Percentiles rank a stretch among this genome's conserved stretches.
These are phyloP conservation scores for Acanthamoeba culbertsoni DNA, from an alignment of 208 protist species.

Conservation along the genomic window DNA sequence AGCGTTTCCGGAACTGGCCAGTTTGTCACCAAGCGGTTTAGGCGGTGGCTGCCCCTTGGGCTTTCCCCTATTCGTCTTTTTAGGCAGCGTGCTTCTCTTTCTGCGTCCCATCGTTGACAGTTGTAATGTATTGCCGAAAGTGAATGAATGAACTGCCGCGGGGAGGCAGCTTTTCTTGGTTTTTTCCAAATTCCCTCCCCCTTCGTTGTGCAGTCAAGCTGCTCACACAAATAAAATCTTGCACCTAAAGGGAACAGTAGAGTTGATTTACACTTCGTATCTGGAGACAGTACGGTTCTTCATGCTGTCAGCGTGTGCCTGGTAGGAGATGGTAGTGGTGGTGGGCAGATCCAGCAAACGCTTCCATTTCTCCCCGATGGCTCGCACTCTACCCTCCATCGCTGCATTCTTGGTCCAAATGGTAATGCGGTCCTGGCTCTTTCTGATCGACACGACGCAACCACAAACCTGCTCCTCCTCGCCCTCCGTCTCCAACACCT, in stretches of 20 bases:
- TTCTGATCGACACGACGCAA: constrained; percentile 69
- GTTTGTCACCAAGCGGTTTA: neutral
- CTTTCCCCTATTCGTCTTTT: neutral
- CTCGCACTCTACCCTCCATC: constrained; percentile 53
- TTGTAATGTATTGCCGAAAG: too few species aligned
- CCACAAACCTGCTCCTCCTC: constrained; percentile 75
- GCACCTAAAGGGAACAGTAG: too few species aligned
- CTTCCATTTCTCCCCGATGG: constrained; percentile 22
- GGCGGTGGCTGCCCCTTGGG: neutral
- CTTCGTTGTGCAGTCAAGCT: too few species aligned
- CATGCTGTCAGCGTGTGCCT: constrained; percentile 36
- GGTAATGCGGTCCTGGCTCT: constrained; percentile 68
- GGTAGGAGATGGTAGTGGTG: neutral
- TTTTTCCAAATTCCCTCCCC: too few species aligned
- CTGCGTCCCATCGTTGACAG: neutral
- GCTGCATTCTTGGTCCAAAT: constrained; percentile 73
- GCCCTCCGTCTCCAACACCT: constrained; percentile 72
- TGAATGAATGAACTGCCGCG: too few species aligned
- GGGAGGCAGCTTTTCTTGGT: too few species aligned
- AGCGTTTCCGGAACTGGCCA: neutral
- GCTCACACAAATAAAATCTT: too few species aligned
- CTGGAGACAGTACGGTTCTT: neutral
- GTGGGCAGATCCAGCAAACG: neutral
- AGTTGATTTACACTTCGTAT: neutral
- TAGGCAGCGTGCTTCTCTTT: neutral